phyloP scores from a whole-genome alignment of 2,329 filamentous ascomycete species.

The Graphium sp. region DNA sequence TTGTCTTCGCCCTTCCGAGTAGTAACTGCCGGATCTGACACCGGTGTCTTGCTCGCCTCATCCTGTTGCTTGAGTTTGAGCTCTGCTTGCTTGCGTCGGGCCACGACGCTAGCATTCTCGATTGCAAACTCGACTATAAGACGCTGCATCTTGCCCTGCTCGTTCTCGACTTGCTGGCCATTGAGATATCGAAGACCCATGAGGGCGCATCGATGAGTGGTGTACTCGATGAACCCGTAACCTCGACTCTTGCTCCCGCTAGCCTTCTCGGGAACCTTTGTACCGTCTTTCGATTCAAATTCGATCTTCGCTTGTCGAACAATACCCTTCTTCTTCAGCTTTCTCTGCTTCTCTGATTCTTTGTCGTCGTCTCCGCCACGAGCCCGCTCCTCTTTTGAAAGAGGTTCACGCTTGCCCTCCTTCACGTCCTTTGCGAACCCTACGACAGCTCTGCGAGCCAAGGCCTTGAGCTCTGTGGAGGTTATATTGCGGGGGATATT shows the following conservation, averaged over 20 bases:
- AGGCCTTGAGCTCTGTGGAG: slow-evolving; percentile 77
- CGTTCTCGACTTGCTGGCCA: slow-evolving; percentile 45
- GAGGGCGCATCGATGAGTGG: slow-evolving; percentile 78
- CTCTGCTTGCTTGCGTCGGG: slow-evolving; percentile 49
- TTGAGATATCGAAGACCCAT: slow-evolving; percentile 95
- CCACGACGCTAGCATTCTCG: slow-evolving; percentile 93
- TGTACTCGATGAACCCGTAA: slow-evolving; percentile 96
- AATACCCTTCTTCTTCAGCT: slow-evolving; percentile 66
- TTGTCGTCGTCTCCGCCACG: slow-evolving; percentile 68
- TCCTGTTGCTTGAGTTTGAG: slow-evolving; percentile 6
- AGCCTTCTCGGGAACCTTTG: slow-evolving; percentile 61
- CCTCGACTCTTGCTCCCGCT: slow-evolving; percentile 75
- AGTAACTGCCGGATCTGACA: slow-evolving; percentile 2
- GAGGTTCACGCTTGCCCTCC: slow-evolving; percentile 51
- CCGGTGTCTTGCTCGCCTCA: slow-evolving; percentile 5
- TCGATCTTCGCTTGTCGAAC: slow-evolving; percentile 91
- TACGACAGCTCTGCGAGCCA: slow-evolving; percentile 84
- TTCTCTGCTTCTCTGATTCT: slow-evolving; percentile 64
- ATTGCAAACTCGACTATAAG: slow-evolving; percentile 95
- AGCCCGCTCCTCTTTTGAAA: slow-evolving; percentile 79
- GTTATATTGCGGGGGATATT: slow-evolving; percentile 75
- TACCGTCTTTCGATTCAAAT: slow-evolving; percentile 73
- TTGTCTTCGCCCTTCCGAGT: slow-evolving; percentile 2
- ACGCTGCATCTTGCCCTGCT: slow-evolving; percentile 65
- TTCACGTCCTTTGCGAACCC: slow-evolving; percentile 88